A percentile compares a stretch with the other conserved stretches of the same genome.
Conservation (phyloP, 2,329 filamentous ascomycete species). For the Podosphaera aphanis region DNA sequence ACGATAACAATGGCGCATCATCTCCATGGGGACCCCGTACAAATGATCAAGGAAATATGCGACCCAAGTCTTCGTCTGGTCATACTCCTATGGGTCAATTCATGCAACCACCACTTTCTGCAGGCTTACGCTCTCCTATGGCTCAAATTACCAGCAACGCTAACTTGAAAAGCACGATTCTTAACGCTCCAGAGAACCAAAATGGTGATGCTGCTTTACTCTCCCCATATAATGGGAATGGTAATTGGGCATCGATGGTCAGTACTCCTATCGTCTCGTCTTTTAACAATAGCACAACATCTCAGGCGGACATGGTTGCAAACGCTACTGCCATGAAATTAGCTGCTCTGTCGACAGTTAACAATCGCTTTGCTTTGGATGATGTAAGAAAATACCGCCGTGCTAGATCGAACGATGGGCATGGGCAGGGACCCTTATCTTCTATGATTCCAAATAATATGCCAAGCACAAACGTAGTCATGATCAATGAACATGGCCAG, state of each 20-base stretch:
- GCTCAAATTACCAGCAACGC: constrained; percentile 40
- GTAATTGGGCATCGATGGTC: constrained; percentile 96
- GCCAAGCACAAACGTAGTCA: constrained; percentile 64
- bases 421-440: constrained; percentile 35
- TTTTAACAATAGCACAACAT: constrained; percentile 38
- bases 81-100: constrained; percentile 88
- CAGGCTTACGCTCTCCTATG: constrained; percentile 57
- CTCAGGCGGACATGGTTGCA: constrained; percentile 88
- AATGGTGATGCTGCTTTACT: constrained; percentile 55
- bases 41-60: constrained; percentile 25
- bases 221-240: constrained; percentile 63
- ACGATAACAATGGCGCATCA: constrained; percentile 35
- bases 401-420: constrained; percentile 66
- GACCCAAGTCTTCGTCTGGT: constrained; percentile 58
- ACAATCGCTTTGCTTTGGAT: constrained; percentile 90
- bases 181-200: constrained; percentile 48
- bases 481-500: constrained; percentile 87
- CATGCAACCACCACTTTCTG: constrained; percentile 54
- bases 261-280: constrained; percentile 89
- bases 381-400: constrained; percentile 93
- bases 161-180: constrained; percentile 63
- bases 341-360: constrained; percentile 86
- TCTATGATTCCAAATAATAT: constrained; percentile 29
- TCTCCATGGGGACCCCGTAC: constrained; percentile 52
- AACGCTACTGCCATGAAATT: constrained; percentile 99